Conservation (phyloP, 768 basidiomycete species). For the Xerocomellus amylosporus region DNA sequence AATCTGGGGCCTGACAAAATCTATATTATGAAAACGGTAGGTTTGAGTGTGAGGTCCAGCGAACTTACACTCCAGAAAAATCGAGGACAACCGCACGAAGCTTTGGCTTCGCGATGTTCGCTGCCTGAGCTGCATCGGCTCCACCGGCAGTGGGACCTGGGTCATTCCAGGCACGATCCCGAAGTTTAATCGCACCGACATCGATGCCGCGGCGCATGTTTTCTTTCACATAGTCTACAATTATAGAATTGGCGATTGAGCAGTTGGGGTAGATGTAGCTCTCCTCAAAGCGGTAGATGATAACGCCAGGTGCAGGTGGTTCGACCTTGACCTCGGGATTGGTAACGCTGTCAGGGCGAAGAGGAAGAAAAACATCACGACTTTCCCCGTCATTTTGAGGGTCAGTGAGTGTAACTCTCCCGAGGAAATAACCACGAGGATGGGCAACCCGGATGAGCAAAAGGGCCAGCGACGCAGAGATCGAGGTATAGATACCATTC, state of each 20-base stretch:
- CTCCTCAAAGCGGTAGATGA: conserved; percentile 92
- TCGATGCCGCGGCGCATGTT: conserved; percentile 77
- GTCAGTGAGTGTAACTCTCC: conserved; percentile 64
- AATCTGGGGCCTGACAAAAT: conserved; percentile 64
- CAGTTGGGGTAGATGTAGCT: conserved; percentile 85
- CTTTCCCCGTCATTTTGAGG: conserved; percentile 31
- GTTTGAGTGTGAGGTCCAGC: neutral
- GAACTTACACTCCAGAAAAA: conserved; percentile 69
- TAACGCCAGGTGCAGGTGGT: conserved; percentile 78
- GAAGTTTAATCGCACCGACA: conserved; percentile 54
- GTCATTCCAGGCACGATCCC: conserved; percentile 94
- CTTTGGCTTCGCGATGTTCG: conserved; percentile 56
- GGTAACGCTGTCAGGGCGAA: conserved; percentile 56
- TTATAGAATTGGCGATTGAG: conserved; percentile 59
- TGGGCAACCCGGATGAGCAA: conserved; percentile 84
- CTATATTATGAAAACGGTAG: neutral
- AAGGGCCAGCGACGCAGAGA: conserved; percentile 73
- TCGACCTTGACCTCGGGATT: conserved; percentile 70
- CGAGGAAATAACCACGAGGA: conserved; percentile 89
- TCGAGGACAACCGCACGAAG: conserved; percentile 90
- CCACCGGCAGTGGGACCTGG: conserved; percentile 62
- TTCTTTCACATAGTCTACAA: conserved; percentile 80
- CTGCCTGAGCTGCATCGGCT: conserved; percentile 44
- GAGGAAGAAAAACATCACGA: conserved; percentile 84
- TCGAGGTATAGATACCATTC: conserved; percentile 86